phyloP scores from a whole-genome alignment of 2,329 filamentous ascomycete genomes.

The Phoma sp. region DNA sequence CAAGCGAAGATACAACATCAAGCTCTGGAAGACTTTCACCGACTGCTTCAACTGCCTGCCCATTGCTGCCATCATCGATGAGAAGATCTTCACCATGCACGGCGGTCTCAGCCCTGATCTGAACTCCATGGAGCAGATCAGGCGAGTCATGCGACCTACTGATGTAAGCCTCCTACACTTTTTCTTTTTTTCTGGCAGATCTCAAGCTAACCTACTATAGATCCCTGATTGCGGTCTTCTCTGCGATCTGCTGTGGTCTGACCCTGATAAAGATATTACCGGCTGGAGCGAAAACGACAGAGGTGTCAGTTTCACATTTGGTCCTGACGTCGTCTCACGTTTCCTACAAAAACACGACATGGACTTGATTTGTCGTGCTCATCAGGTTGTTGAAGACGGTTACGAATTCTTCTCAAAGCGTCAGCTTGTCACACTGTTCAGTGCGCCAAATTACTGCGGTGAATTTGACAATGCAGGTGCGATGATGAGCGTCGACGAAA shows the following conservation, averaged over 20 bases:
- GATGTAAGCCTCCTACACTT: conserved; percentile 71
- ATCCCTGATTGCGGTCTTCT: conserved; percentile 97
- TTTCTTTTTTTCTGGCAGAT: not conserved
- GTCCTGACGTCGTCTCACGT: conserved; percentile 93
- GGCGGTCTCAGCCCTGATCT: conserved; percentile 95
- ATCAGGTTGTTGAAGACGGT: conserved; percentile 98
- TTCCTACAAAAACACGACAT: conserved; percentile 99
- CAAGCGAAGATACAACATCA: conserved; percentile 99
- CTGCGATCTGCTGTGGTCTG: conserved; percentile 97
- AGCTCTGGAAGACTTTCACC: conserved; percentile 99
- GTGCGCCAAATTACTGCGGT: conserved; percentile 97
- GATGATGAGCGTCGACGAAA: conserved; percentile 99
- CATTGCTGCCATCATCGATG: conserved; percentile 97
- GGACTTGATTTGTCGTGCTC: conserved; percentile 98
- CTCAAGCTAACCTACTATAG: conserved; percentile 61
- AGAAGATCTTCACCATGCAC: conserved; percentile 99
- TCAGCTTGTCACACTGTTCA: conserved; percentile 96
- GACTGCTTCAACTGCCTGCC: conserved; percentile 99
- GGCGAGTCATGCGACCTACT: conserved; percentile 96
- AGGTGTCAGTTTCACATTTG: conserved; percentile 98
- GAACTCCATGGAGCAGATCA: conserved; percentile 99
- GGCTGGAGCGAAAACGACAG: conserved; percentile 99
- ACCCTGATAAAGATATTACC: conserved; percentile 98
- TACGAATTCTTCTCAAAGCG: conserved; percentile 99
- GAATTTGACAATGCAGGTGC: conserved; percentile 99